Evolutionary conservation across 2,329 filamentous ascomycete species (phyloP).

Genomic region (Fonsecaea multimorphosa): DNA sequence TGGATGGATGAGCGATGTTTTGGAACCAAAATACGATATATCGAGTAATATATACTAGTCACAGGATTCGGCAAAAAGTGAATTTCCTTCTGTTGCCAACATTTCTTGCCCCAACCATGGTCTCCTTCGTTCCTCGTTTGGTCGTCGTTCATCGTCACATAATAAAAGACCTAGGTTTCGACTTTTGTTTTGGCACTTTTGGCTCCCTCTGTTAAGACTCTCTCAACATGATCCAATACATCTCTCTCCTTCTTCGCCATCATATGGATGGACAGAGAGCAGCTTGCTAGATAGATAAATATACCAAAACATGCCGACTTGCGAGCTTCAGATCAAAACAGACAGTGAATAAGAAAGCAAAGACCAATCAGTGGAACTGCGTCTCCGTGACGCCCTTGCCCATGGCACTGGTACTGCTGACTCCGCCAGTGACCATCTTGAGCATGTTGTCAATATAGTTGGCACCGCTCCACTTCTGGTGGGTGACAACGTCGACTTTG

Average conservation of each 20-base stretch:
- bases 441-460: conserved; percentile 93
- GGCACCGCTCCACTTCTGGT: conserved; percentile 98
- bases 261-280: neutral
- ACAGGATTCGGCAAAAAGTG: neutral
- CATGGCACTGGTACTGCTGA: conserved; percentile 93
- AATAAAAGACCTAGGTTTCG: neutral
- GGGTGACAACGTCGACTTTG: conserved; percentile 92
- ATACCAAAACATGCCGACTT: neutral
- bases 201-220: neutral
- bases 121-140: neutral
- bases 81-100: neutral
- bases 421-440: conserved; percentile 95
- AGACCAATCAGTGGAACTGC: conserved; percentile 72
- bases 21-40: neutral
- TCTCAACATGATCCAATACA: neutral
- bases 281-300: neutral
- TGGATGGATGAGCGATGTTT: neutral
- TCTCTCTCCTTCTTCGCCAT: neutral
- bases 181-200: neutral
- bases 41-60: neutral
- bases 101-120: neutral
- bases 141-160: neutral
- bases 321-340: neutral
- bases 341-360: neutral
- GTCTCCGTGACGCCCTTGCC: conserved; percentile 97